Evolutionary conservation across 441 rosid genomes (phyloP).

Genomic region (Pelargonium citronellum): DNA sequence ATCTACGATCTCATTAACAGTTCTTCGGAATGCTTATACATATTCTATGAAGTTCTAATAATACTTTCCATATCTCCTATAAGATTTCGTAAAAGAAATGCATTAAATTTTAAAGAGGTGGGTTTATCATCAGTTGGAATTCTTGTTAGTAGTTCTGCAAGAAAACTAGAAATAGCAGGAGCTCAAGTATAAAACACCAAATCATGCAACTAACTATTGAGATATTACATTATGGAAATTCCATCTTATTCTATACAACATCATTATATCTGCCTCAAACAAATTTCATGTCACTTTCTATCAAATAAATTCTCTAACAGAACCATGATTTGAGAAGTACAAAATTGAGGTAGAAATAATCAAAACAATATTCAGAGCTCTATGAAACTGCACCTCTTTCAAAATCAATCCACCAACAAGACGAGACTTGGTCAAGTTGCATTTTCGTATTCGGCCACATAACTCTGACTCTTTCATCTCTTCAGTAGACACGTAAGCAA

Average conservation of each 20-base stretch:
- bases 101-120: background rate
- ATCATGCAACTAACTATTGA: background rate
- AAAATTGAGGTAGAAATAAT: conserved; percentile 8
- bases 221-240: background rate
- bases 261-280: background rate
- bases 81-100: background rate
- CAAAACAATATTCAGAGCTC: conserved; percentile 10
- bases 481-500: conserved; percentile 68
- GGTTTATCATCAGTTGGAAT: background rate
- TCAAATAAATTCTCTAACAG: background rate
- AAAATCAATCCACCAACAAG: conserved; percentile 52
- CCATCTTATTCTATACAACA: background rate
- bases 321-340: background rate
- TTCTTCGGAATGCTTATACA: background rate
- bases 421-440: conserved; percentile 59
- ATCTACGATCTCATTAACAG: background rate
- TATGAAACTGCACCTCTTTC: conserved; percentile 51
- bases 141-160: background rate
- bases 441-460: conserved; percentile 59
- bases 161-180: background rate
- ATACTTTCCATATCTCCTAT: background rate
- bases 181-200: background rate
- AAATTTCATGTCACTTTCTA: background rate
- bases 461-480: conserved; percentile 33
- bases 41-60: background rate